These are phyloP conservation scores for Wickerhamomyces sydowiorum DNA, from an alignment of 805 yeast species.

Conservation along the genomic window DNA sequence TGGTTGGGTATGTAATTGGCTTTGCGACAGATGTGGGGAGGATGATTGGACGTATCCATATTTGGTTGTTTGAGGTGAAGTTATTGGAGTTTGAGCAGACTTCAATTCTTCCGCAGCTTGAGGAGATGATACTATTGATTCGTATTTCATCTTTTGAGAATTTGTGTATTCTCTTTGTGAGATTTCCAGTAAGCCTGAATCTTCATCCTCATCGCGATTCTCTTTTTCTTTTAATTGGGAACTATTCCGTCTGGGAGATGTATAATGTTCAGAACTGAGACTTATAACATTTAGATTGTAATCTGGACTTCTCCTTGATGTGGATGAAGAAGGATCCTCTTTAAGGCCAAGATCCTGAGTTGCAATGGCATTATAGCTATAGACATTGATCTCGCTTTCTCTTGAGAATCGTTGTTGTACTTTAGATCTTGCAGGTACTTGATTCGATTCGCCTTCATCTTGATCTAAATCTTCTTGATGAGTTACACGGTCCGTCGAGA, in stretches of 20 bases:
- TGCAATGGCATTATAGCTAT: background rate
- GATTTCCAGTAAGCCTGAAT: background rate
- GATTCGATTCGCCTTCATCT: background rate
- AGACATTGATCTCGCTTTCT: background rate
- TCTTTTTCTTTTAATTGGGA: background rate
- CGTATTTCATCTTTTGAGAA: background rate
- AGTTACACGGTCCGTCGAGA: background rate
- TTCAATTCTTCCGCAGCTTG: background rate
- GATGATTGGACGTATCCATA: background rate
- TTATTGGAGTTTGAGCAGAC: conserved; percentile 2
- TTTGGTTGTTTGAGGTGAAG: background rate
- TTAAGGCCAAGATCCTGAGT: background rate
- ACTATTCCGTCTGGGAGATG: too few relatives aligned
- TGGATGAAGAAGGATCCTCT: background rate
- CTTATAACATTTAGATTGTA: background rate
- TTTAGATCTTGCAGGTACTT: background rate
- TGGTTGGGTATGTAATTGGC: background rate
- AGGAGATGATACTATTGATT: background rate
- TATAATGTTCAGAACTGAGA: background rate
- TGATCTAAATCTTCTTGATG: background rate
- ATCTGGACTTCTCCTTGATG: background rate
- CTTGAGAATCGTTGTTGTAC: background rate
- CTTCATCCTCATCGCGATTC: background rate
- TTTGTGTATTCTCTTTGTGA: background rate
- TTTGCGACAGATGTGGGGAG: background rate